These are phyloP conservation scores for Candida pseudoviswanathii DNA, from an alignment of 1,139 yeast genomes.

Conservation along the genomic window DNA sequence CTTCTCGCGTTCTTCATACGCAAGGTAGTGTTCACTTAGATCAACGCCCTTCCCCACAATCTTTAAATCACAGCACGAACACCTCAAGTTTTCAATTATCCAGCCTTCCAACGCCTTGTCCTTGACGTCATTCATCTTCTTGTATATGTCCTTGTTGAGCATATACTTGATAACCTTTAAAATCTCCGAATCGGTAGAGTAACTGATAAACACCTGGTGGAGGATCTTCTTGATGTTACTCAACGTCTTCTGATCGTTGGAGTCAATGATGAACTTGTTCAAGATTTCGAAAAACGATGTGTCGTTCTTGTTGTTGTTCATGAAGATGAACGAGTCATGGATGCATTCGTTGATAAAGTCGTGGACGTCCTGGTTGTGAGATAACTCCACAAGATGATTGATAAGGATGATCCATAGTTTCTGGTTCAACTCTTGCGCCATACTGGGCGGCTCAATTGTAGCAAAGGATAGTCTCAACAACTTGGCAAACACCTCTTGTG, in stretches of 20 bases:
- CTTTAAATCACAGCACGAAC: slow-evolving; percentile 71
- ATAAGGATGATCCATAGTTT: slow-evolving; percentile 42
- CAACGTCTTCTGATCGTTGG: slow-evolving; percentile 38
- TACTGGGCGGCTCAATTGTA: slow-evolving; percentile 29
- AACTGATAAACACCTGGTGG: slow-evolving; percentile 64
- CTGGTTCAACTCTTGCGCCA: slow-evolving; percentile 28
- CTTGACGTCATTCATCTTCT: slow-evolving; percentile 43
- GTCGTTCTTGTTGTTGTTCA: slow-evolving; percentile 30
- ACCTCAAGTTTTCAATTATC: slow-evolving; percentile 54
- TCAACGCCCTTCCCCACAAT: slow-evolving; percentile 55
- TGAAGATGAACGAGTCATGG: slow-evolving; percentile 55
- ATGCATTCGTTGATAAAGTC: slow-evolving; percentile 45
- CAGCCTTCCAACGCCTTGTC: slow-evolving; percentile 56
- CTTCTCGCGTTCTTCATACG: slow-evolving; percentile 49
- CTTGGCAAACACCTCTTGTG: slow-evolving; percentile 24
- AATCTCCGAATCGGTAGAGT: slow-evolving; percentile 63
- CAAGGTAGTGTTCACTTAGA: slow-evolving; percentile 38
- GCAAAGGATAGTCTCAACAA: slow-evolving; percentile 37
- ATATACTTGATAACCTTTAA: slow-evolving; percentile 54
- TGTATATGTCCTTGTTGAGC: slow-evolving; percentile 55
- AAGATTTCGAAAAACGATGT: slow-evolving; percentile 52
- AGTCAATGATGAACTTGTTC: slow-evolving; percentile 42
- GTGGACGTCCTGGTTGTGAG: slow-evolving; percentile 17
- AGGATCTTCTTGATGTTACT: slow-evolving; percentile 64
- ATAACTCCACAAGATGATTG: slow-evolving; percentile 25